Base-by-base conservation (phyloP, 2,329 filamentous ascomycete genomes). In the Meredithiella fracta region DNA sequence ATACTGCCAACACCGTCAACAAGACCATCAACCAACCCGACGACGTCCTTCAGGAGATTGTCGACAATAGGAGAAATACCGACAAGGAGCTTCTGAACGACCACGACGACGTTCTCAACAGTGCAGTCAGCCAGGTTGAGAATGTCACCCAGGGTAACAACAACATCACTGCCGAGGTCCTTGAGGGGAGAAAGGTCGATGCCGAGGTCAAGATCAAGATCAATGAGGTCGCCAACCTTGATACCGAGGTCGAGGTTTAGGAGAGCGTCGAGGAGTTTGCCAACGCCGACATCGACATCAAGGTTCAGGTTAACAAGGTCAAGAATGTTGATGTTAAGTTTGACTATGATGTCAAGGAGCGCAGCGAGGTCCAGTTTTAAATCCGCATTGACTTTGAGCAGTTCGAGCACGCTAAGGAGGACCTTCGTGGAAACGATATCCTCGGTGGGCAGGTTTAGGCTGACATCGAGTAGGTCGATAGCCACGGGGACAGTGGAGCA, bases 221-320 rank as follows among this genome's bases (percentile, higher is more conserved):
- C 7, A 8, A 58, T 47, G n/a, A 58, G 57, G 5, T 47, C n/a
- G 20, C 26, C 40, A 11, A 58, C 49, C 15, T 22, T 42, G 26
- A 59, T 8, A 42, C 34, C 38, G 17, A 59, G 58, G 26, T 59
- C 20, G 2, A 59, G 47, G 17, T 47, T 54, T 3, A 59, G 1
- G 20, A 59, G 54, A 8, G 42, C 42, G 7, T 53, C 31, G 34
- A 59, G 34, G 3, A 57, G 54, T 26, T 47, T 55, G 29, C 54
- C 58, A 7, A 59, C 37, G n/a, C 34, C 22, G 17, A n/a, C 9
- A 20, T 47, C 17, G 52, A 55, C 31, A 25, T 54, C 44, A 14
- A 59, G 54, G 58, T 59, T 17, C 3, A 59, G 51, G 54, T 54
- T 38, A 23, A 59, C 25, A 6, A 59, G 58, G 47, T 57, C 54